Base-by-base conservation (phyloP, 2,329 filamentous ascomycete genomes). In the Zasmidium angulare region DNA sequence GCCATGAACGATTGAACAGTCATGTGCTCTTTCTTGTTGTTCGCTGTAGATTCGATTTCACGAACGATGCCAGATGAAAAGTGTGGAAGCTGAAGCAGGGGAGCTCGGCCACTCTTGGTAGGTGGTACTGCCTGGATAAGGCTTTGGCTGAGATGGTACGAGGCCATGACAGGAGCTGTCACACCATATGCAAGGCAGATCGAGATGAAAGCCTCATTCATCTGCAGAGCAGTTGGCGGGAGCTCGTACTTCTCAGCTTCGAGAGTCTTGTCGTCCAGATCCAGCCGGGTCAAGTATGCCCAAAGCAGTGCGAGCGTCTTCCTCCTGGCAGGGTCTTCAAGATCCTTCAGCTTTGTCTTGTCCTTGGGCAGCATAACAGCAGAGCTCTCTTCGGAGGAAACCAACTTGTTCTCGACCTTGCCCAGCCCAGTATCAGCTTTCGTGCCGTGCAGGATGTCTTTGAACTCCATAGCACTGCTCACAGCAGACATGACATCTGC, bases 251-350 rank as follows among this genome's bases (percentile, higher is more conserved):
- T 99, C 75, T 93, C 87, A 73, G 87, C 87, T 70, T 96, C 89
- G 55, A 97, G 82, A 29, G 83, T 81, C 55, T 84, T 76, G 70
- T 96, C 92, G 47, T 89, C 88, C 22, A 99, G 84, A 69, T 96
- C 91, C 56, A 96, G 82, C 50, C 95, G 89, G 61, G 90, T 91
- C 50, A 98, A 84, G 74, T 99, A 98, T 46, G 95, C 93, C 95
- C 96, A 99, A 17, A 99, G 82, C 58, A 99, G 82, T 53, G 89
- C 91, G 48, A 98, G 81, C 7, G 91, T 88, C 81, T 98, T 98
- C 71, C 95, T 85, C 66, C 90, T 88, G 22, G 86, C 83, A 43
- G 88, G 87, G 66, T 89, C 89, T 52, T 98, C 95, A 60, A 96
- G 77, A 66, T 92, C 86, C 71, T 91, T 86, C 7, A 99, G 82